Percentiles rank a stretch among this genome's conserved stretches.
Conservation (phyloP, 2,329 filamentous ascomycete genomes). For the Sporothrix humicola region DNA sequence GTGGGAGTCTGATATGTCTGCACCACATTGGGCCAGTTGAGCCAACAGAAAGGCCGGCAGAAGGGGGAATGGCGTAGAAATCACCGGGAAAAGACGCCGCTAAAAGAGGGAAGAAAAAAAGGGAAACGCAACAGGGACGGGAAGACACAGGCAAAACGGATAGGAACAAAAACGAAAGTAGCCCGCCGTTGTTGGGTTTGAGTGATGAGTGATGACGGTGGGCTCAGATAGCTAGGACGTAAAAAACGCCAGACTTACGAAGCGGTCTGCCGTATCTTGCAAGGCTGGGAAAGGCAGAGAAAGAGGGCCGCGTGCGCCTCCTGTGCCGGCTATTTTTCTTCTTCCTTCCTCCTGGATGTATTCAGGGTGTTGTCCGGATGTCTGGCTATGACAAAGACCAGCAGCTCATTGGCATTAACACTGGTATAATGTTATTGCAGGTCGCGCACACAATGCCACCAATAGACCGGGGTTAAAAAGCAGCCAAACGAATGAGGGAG, state of each 20-base stretch:
- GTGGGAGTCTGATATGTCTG: neutral
- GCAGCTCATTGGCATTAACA: neutral
- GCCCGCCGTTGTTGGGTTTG: neutral
- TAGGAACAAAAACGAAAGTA: neutral
- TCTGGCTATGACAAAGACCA: conserved; percentile 23
- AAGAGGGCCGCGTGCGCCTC: neutral
- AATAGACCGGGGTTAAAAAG: neutral
- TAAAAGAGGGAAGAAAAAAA: neutral
- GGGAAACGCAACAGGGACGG: neutral
- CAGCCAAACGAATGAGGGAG: neutral
- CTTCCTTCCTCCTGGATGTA: conserved; percentile 19
- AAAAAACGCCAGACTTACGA: neutral
- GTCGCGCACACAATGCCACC: neutral
- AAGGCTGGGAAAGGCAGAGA: neutral
- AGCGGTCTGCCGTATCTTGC: neutral
- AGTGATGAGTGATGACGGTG: too few species aligned
- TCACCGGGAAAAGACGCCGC: too few species aligned
- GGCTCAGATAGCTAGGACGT: too few species aligned
- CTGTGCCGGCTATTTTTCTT: conserved; percentile 26
- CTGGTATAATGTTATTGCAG: too few species aligned
- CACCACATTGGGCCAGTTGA: neutral
- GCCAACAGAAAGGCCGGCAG: neutral
- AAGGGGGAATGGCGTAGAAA: neutral
- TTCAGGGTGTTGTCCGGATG: conserved; percentile 25
- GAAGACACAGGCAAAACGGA: neutral